These are phyloP conservation scores for Gliomastix tumulicola DNA, from an alignment of 2,329 filamentous ascomycete genomes.

Conservation along the genomic window DNA sequence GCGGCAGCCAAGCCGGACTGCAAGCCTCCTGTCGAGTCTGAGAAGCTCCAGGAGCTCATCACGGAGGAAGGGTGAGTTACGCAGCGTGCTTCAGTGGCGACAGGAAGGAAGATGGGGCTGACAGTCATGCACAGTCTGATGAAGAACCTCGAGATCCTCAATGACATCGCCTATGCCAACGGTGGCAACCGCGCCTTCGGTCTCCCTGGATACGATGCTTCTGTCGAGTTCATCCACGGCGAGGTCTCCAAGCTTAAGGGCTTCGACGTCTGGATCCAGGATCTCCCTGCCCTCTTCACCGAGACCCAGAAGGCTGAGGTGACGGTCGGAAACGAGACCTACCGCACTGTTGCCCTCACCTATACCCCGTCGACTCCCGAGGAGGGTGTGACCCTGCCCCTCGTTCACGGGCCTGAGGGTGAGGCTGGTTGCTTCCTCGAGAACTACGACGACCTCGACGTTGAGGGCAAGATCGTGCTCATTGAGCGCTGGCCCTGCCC, in stretches of 20 bases:
- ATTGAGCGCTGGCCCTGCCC: conserved; percentile 21
- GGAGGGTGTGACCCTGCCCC: conserved; percentile 16
- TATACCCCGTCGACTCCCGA: conserved; percentile 21
- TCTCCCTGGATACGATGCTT: conserved; percentile 39
- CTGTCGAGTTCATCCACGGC: conserved; percentile 40
- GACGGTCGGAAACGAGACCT: conserved; percentile 18
- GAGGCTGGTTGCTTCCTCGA: conserved; percentile 12
- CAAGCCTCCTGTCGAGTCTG: conserved; percentile 18
- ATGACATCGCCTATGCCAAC: conserved; percentile 37
- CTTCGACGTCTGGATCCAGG: conserved; percentile 34
- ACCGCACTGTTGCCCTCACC: conserved; percentile 17
- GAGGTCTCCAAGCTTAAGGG: conserved; percentile 30
- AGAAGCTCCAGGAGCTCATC: conserved; percentile 28
- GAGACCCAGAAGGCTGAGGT: conserved; percentile 38
- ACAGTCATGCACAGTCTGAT: too few relatives aligned
- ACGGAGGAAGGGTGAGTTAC: conserved; percentile 26
- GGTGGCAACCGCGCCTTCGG: conserved; percentile 48
- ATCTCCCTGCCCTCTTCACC: conserved; percentile 36
- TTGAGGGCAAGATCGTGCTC: conserved; percentile 20
- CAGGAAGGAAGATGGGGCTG: too few relatives aligned
- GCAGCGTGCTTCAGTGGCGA: too few relatives aligned
- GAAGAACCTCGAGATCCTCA: conserved; percentile 36
- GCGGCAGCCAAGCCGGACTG: conserved; percentile 4
- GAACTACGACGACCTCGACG: conserved; percentile 16
- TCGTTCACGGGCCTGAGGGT: conserved; percentile 17